These are phyloP conservation scores for Nannochloris sp. DNA, from an alignment of 139 green algal species.

Conservation along the genomic window DNA sequence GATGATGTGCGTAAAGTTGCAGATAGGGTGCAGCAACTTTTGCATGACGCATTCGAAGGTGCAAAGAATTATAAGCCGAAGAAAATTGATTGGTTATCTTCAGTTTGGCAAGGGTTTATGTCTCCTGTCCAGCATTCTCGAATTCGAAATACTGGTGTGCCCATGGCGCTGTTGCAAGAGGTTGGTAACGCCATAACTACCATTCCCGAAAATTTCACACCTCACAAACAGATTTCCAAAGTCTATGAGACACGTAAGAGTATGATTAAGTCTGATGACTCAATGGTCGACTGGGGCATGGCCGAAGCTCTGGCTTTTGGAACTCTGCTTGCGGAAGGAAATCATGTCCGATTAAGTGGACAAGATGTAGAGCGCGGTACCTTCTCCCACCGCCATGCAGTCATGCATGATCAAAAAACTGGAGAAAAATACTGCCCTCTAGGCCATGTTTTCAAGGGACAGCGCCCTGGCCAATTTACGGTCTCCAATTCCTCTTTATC, in stretches of 20 bases:
- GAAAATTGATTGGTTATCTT: conserved; percentile 77
- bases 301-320: conserved; percentile 94
- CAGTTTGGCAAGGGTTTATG: conserved; percentile 91
- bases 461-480: conserved; percentile 62
- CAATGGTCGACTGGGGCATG: conserved; percentile 83
- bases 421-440: conserved; percentile 76
- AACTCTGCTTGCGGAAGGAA: conserved; percentile 89
- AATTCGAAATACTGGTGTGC: conserved; percentile 89
- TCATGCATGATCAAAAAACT: conserved; percentile 72
- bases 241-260: conserved; percentile 76
- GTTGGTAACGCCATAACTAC: conserved; percentile 75
- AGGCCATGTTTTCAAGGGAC: conserved; percentile 68
- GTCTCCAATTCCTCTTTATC: conserved; percentile 74
- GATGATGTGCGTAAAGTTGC: conserved; percentile 62
- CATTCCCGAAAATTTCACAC: conserved; percentile 76
- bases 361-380: conserved; percentile 98
- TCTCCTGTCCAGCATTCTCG: conserved; percentile 72
- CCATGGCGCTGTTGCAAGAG: conserved; percentile 43
- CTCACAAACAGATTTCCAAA: conserved; percentile 83
- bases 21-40: conserved; percentile 54
- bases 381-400: conserved; percentile 89
- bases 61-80: conserved; percentile 75
- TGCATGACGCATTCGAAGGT: conserved; percentile 75
- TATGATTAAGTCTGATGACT: conserved; percentile 68
- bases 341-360: conserved; percentile 93